Conservation (phyloP, 192 early-diverging fungal genomes). For the Gonapodya prolifera region DNA sequence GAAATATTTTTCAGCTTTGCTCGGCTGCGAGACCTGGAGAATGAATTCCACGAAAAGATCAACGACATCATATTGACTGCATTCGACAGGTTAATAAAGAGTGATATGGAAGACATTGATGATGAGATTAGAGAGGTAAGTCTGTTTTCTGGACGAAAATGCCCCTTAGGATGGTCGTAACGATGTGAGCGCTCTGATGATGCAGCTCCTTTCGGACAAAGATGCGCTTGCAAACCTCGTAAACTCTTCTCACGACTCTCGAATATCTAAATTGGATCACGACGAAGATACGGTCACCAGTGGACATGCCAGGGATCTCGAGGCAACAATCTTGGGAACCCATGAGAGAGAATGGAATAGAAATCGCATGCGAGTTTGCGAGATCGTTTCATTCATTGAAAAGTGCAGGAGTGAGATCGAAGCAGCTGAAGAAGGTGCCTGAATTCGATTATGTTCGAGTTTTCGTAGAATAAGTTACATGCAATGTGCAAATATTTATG, state of each 20-base stretch:
- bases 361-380: conserved; percentile 38
- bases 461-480: too few relatives aligned
- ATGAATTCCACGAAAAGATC: conserved; percentile 42
- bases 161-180: too few relatives aligned
- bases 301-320: conserved; percentile 33
- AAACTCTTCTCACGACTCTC: conserved; percentile 45
- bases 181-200: too few relatives aligned
- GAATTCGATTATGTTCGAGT: not conserved
- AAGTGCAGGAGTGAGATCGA: conserved; percentile 40
- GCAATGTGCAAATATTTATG: too few relatives aligned
- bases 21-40: conserved; percentile 41
- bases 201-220: conserved; percentile 42
- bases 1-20: conserved; percentile 28
- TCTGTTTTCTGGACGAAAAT: not conserved
- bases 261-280: conserved; percentile 9
- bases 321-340: conserved; percentile 23
- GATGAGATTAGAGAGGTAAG: conserved; percentile 29
- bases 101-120: conserved; percentile 36
- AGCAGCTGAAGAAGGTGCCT: conserved; percentile 29
- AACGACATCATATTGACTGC: conserved; percentile 30
- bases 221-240: conserved; percentile 41
- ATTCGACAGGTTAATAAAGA: conserved; percentile 43
- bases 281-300: conserved; percentile 41
- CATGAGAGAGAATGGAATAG: conserved; percentile 36
- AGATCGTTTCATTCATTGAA: conserved; percentile 43